Percentiles rank a stretch among this genome's conserved stretches.
phyloP scores from a whole-genome alignment of 169 alveolate species.

The Cyclospora cayetanensis region DNA sequence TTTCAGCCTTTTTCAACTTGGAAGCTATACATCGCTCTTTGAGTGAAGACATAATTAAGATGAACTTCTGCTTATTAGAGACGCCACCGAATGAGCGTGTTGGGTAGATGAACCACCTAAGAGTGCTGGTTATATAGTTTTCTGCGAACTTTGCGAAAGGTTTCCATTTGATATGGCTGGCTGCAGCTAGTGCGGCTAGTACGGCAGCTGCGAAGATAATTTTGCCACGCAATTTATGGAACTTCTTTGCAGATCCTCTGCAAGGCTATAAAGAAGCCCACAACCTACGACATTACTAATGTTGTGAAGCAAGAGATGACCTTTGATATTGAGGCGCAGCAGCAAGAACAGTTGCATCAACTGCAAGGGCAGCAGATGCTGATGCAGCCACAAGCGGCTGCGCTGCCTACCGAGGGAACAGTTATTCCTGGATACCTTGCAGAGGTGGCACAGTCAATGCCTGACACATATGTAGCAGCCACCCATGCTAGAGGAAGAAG shows the following conservation, averaged over 20 bases:
- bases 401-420: neutral
- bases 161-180: too few relatives aligned
- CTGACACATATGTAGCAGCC: constrained; percentile 56
- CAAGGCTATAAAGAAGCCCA: constrained; percentile 59
- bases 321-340: constrained; percentile 51
- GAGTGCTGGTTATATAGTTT: too few relatives aligned
- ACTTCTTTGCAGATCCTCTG: constrained; percentile 20
- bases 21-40: too few relatives aligned
- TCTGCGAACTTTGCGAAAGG: too few relatives aligned
- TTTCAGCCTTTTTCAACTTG: too few relatives aligned
- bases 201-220: too few relatives aligned
- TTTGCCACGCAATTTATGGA: too few relatives aligned
- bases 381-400: neutral
- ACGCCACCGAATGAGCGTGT: too few relatives aligned
- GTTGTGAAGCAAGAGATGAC: constrained; percentile 62
- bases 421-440: neutral
- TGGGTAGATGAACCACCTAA: too few relatives aligned
- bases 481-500: constrained; percentile 36
- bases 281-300: constrained; percentile 38
- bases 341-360: constrained; percentile 51
- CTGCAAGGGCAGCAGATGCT: constrained; percentile 55
- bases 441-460: neutral
- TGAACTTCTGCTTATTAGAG: too few relatives aligned
- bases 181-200: too few relatives aligned
- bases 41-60: too few relatives aligned